Base-by-base conservation (phyloP, 345 rosid species). In the Nephelium lappaceum region DNA sequence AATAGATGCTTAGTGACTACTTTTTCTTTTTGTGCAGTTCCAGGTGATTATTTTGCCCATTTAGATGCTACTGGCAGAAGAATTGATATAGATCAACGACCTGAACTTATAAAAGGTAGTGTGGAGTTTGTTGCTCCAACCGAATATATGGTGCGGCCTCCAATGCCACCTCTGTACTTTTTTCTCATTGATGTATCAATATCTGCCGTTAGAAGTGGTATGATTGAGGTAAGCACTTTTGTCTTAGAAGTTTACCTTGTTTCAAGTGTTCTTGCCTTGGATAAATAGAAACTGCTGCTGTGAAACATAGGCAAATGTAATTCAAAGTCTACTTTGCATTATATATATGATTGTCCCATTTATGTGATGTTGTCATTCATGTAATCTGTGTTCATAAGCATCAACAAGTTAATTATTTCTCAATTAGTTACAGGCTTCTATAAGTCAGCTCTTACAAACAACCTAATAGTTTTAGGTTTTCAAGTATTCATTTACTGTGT, bases 131-230 rank as follows among this genome's bases (percentile, higher is more conserved):
- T 97, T 81, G 98, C 98, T 84, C 97, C 99, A 73, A 92, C 98
- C 14, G 99, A 97, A 80, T 97, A 94, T 85, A 97, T 97, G 99
- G 99, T 97, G 87, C 98, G 98, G 86, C 99, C 99, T 63, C 99
- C 98, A 72, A 94, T 94, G 98, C 97, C 98, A 7, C 99, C 99
- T 23, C 81, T 90, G 49, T 97, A 93, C 83, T 97, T 97, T 85
- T 97, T 97, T 79, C 97, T 97, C 75, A 93, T 97, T 72, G 99
- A 97, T 75, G 99, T 97, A 77, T 97, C 98, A 0, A 71, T 92
- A 80, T 93, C 97, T 65, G 96, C 98, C n/a, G 82, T 84, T 80
- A 90, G 92, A 82, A 97, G 96, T 86, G 98, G 98, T 71, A 94
- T 94, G 98, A 82, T 97, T 81, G 96, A 94, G 98, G 99, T 97